A percentile compares a stretch with the other conserved stretches of the same genome.
These are phyloP conservation scores for Euphrasia confusa DNA, from an alignment of 257 asterid genomes.

Conservation along the genomic window DNA sequence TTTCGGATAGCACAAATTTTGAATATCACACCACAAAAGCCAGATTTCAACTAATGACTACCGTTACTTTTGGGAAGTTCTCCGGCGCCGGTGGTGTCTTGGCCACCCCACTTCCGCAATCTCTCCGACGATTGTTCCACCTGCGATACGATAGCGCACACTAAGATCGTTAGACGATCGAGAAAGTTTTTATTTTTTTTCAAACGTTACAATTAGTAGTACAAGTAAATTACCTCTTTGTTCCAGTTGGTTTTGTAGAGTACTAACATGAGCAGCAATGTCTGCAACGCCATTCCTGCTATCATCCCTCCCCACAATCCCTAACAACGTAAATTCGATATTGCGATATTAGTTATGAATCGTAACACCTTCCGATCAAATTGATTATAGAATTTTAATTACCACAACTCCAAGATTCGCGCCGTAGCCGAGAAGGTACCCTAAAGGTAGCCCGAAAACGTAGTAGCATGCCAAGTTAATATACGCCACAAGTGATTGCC, in stretches of 20 bases:
- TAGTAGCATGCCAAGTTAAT: constrained; percentile 70
- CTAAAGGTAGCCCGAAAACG: constrained; percentile 60
- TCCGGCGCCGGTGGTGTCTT: constrained; percentile 4
- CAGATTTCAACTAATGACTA: not conserved
- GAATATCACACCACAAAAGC: too few species aligned
- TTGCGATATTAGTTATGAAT: too few species aligned
- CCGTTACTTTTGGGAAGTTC: constrained; percentile 15
- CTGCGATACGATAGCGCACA: constrained; percentile 12
- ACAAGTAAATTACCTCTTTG: constrained; percentile 38
- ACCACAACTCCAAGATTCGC: constrained; percentile 59
- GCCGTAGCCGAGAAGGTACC: constrained; percentile 54
- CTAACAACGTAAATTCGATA: constrained; percentile 18
- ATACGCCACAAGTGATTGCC: constrained; percentile 77
- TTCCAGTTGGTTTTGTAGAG: constrained; percentile 61
- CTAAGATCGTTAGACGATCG: not conserved
- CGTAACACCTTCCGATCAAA: too few species aligned
- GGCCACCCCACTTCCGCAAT: constrained; percentile 42
- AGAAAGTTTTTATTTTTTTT: too few species aligned
- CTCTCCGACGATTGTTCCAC: constrained; percentile 35
- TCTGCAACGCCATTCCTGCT: constrained; percentile 57
- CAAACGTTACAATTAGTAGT: too few species aligned
- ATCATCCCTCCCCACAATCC: constrained; percentile 81
- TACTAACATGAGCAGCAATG: constrained; percentile 47
- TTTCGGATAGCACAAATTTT: too few species aligned
- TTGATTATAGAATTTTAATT: not conserved